A percentile compares a stretch with the other conserved stretches of the same genome.
These are phyloP conservation scores for Hyaloperonospora brassicae DNA, from an alignment of 352 stramenopile genomes.

Conservation along the genomic window DNA sequence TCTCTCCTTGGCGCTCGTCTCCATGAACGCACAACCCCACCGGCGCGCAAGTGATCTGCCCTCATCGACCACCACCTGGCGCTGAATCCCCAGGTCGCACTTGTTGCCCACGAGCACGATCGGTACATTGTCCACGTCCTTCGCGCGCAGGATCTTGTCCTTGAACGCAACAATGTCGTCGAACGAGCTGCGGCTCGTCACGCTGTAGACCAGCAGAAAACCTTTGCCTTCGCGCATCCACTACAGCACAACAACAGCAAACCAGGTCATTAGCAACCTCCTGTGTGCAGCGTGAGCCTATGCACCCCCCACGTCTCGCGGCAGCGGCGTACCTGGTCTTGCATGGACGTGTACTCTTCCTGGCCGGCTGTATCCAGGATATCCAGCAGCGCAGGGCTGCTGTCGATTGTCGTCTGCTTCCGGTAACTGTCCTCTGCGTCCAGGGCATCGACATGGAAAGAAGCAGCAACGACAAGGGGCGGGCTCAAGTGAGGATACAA, in stretches of 20 bases:
- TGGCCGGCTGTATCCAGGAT: constrained; percentile 90
- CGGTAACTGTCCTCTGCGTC: constrained; percentile 87
- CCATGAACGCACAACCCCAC: constrained; percentile 84
- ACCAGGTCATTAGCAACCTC: neutral
- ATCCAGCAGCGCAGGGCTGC: constrained; percentile 72
- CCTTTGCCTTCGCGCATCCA: constrained; percentile 90
- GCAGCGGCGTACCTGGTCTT: constrained; percentile 59
- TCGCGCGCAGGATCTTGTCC: constrained; percentile 86
- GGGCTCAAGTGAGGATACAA: neutral
- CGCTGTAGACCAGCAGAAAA: constrained; percentile 86
- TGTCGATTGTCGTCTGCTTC: constrained; percentile 85
- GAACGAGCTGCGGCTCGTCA: constrained; percentile 86
- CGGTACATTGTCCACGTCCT: constrained; percentile 81
- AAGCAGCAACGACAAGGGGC: no score
- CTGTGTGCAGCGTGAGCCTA: neutral
- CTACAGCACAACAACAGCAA: constrained; percentile 21
- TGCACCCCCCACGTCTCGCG: neutral
- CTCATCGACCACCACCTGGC: constrained; percentile 58
- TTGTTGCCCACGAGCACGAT: constrained; percentile 88
- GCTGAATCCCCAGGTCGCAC: constrained; percentile 71
- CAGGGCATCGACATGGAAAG: neutral
- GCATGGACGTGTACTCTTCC: constrained; percentile 89
- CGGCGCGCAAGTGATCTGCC: constrained; percentile 57
- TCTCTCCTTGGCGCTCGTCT: constrained; percentile 85
- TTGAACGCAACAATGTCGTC: constrained; percentile 86